Evolutionary conservation across 2,329 filamentous ascomycete genomes (phyloP), one percentile per base, ranked within the genome.

Genomic region (Coniella vitis): DNA sequence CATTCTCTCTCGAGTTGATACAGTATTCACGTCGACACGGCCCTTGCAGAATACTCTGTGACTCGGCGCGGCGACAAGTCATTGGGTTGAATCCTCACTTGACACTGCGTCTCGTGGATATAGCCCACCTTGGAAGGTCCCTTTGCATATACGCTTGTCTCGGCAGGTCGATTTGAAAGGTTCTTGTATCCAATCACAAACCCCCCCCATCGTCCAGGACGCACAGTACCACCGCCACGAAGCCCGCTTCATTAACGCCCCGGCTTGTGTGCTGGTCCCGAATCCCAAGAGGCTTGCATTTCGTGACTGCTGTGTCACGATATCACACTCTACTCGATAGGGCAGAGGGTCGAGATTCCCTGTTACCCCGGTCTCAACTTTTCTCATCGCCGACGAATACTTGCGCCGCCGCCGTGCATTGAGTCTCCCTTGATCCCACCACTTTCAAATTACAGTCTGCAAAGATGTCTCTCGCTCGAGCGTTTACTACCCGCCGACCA

Each of bases 401-500:
- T n/a, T 37, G 16, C 19, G 31, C 10, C 12, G 35, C 16, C 32
- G 45, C 7, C 3, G 17, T 20, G 17, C n/a, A 36, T 3, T 14
- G 20, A 21, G 21, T 13, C 16, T 10, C 14, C 7, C 17, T 31
- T 32, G 12, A n/a, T 31, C 20, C 25, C 43, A 19, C 20, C 29
- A 9, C 10, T 16, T 17, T 39, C 35, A 37, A 21, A 13, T 35
- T 13, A 5, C 17, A 16, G 25, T 5, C 46, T 42, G 35, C 38
- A 52, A 55, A 39, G n/a, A 60, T 62, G 64, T 66, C 65, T 43
- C 54, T 90, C 58, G 76, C 83, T 45, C 78, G 86, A 62, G 85
- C 84, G 51, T 86, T 90, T 64, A 84, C 80, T 34, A 86, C 82
- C 57, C 79, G 81, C 66, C 80, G 83, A 66, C 72, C 70, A 57